Base-by-base conservation (phyloP, 495 filamentous ascomycete species). In the Xylaria scruposa region DNA sequence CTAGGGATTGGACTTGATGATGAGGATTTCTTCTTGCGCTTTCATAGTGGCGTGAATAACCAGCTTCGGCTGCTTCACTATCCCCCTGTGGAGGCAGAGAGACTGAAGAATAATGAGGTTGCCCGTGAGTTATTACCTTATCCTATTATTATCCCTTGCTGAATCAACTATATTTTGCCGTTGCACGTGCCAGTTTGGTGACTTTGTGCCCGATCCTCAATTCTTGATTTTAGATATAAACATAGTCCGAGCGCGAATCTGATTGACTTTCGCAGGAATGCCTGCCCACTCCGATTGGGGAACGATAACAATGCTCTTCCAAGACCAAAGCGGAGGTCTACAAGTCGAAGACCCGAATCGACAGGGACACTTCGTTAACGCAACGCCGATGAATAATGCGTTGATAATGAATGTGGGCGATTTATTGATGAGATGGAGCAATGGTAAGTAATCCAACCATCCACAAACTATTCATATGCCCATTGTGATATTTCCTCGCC, bases 41-140 rank as follows among this genome's bases (percentile, higher is more conserved):
- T 86, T 61, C 89, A 90, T 70, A 86, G 84, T 13, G 88, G 87
- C 2, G 79, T 87, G 68, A 86, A 89, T 68, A 89, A 89, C 66
- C 90, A 93, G 75, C 80, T 91, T 4, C 85, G 91, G 3, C 75
- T 93, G 17, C 82, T 92, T 13, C 89, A 92, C 73, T 93, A 93
- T 70, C 89, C 90, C 1, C 82, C 88, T 8, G 81, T 92, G 19
- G 83, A 87, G 47, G 84, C 82, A 9, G 82, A 79, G 42, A 74
- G 86, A 19, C 66, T 83, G 13, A 84, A 87, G 47, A 82, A 78
- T 29, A 81, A 84, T 21, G 76, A 77, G 13, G 80, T 81, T 40
- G 83, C 85, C 40, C 81, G 89, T 21, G 31, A 53, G 63, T 67
- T 67, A 12, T 33, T 67, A 42, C 13, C 40, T 8, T 62, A 33